These are phyloP conservation scores for Arthrobotrys sphaeroides DNA, from an alignment of 2,329 filamentous ascomycete species.

Conservation along the genomic window DNA sequence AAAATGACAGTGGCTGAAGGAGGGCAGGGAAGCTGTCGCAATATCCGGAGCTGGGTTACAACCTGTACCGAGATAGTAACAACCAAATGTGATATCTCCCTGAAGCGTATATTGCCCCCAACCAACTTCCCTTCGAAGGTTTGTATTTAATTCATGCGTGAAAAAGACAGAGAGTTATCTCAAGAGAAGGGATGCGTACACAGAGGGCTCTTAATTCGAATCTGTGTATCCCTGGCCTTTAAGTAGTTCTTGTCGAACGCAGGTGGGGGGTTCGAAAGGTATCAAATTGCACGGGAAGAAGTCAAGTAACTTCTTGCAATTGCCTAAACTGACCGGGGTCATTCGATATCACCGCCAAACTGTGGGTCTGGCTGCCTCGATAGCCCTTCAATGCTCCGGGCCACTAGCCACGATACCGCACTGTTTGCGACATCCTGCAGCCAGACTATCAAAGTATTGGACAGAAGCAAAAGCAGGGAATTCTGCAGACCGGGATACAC, in stretches of 20 bases:
- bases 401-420: conserved; percentile 50
- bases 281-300: conserved; percentile 13
- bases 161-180: background rate
- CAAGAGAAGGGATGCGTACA: background rate
- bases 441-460: background rate
- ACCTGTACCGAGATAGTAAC: conserved; percentile 22
- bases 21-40: conserved; percentile 30
- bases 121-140: conserved; percentile 1
- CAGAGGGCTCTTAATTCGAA: background rate
- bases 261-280: conserved; percentile 4
- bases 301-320: conserved; percentile 33
- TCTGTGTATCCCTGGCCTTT: background rate
- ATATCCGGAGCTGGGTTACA: conserved; percentile 39
- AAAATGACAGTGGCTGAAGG: conserved; percentile 53
- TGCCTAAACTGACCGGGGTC: conserved; percentile 35
- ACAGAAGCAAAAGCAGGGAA: background rate
- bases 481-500: background rate
- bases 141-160: background rate
- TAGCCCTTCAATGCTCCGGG: background rate
- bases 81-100: conserved; percentile 23
- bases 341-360: conserved; percentile 9
- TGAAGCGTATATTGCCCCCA: conserved; percentile 22
- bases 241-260: background rate
- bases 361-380: conserved; percentile 17
- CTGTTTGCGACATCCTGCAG: conserved; percentile 51